Evolutionary conservation across 306 rosid species (phyloP).

Genomic region (Cicer judaicum): DNA sequence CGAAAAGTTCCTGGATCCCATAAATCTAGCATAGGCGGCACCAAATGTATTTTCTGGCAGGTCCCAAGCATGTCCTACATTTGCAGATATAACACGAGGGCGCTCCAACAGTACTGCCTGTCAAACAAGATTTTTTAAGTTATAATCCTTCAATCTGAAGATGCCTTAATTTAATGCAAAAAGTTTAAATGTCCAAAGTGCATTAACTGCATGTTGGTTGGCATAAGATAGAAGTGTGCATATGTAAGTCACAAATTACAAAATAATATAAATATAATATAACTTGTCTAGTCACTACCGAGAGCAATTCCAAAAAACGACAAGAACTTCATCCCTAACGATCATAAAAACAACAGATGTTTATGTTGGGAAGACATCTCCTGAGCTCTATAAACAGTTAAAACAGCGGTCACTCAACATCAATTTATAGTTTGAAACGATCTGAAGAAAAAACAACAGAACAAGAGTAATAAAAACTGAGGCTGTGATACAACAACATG

Average conservation of each 20-base stretch:
- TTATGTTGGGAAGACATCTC: background rate
- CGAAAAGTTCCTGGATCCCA: constrained; percentile 96
- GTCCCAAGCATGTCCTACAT: constrained; percentile 90
- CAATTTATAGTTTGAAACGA: background rate
- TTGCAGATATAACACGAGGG: constrained; percentile 72
- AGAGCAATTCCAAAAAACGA: background rate
- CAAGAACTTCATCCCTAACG: background rate
- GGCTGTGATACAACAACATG: background rate
- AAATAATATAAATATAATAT: constrained; percentile 1
- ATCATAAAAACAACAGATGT: background rate
- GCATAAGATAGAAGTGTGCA: constrained; percentile 2
- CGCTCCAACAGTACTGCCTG: constrained; percentile 73
- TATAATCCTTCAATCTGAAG: constrained; percentile 1
- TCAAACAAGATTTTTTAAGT: constrained; percentile 8
- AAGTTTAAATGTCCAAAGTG: background rate
- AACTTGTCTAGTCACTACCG: background rate
- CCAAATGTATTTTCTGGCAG: constrained; percentile 82
- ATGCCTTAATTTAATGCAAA: background rate
- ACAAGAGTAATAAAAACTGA: background rate
- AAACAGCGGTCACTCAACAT: background rate
- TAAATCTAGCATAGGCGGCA: constrained; percentile 88
- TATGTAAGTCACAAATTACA: background rate
- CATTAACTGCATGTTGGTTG: background rate
- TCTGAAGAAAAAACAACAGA: background rate
- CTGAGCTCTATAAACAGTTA: background rate